Percentiles rank a stretch among this genome's conserved stretches.
These are phyloP conservation scores for Leccinum glutinopallens DNA, from an alignment of 1,284 basidiomycete genomes.

Conservation along the genomic window DNA sequence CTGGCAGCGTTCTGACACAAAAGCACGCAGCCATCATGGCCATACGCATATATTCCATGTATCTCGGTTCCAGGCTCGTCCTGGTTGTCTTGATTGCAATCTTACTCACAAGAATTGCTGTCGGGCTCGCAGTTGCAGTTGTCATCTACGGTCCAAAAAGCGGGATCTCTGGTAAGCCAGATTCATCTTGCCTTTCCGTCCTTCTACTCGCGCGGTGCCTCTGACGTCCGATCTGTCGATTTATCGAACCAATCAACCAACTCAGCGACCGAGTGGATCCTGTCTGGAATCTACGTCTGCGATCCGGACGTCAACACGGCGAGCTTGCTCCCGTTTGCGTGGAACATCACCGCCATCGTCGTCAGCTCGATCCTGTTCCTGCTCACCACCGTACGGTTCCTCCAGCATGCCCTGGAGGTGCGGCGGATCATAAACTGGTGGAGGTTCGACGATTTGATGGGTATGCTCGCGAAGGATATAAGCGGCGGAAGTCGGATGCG, in stretches of 20 bases:
- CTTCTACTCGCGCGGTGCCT: no score
- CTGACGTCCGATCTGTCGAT: not conserved
- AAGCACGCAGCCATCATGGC: slow-evolving; percentile 20
- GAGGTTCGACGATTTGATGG: slow-evolving; percentile 21
- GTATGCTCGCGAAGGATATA: slow-evolving; percentile 23
- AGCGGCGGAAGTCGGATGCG: no score
- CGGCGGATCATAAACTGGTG: slow-evolving; percentile 13
- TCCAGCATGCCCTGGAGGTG: slow-evolving; percentile 19
- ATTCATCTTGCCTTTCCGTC: no score
- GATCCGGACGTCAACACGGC: slow-evolving; percentile 5
- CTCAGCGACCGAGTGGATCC: slow-evolving; percentile 22
- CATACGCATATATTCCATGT: slow-evolving; percentile 28
- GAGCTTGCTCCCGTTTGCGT: slow-evolving; percentile 17
- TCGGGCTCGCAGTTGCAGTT: slow-evolving; percentile 18
- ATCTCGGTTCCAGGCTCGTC: slow-evolving; percentile 19
- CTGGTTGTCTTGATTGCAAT: slow-evolving; percentile 10
- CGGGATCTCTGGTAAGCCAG: slow-evolving; percentile 19
- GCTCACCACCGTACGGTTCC: slow-evolving; percentile 20
- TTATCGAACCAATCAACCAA: not conserved
- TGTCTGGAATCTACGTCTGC: slow-evolving; percentile 24
- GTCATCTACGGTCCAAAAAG: slow-evolving; percentile 22
- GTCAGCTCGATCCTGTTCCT: slow-evolving; percentile 18
- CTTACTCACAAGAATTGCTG: slow-evolving; percentile 11
- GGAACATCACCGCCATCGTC: slow-evolving; percentile 18
- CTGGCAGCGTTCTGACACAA: not conserved